These are phyloP conservation scores for Ricinus communis DNA, from an alignment of 345 rosid species.

Conservation along the genomic window DNA sequence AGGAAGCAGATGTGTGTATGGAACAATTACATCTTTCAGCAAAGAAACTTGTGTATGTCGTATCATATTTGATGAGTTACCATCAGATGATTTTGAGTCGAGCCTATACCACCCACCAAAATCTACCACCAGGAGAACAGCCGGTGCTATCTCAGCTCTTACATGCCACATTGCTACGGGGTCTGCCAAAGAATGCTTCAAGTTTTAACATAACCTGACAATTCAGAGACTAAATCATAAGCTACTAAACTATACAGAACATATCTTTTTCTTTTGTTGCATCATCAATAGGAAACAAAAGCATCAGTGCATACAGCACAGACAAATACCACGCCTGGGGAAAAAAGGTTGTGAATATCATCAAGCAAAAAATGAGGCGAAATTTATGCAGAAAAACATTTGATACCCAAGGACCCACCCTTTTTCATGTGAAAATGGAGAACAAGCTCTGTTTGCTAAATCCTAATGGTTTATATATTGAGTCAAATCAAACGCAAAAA, in stretches of 20 bases:
- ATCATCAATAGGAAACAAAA: background rate
- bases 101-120: slow-evolving; percentile 94
- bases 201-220: slow-evolving; percentile 76
- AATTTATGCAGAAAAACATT: background rate
- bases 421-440: slow-evolving; percentile 5
- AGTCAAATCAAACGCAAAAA: too few species aligned
- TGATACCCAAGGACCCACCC: too few species aligned
- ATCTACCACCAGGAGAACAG: slow-evolving; percentile 90
- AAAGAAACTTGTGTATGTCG: slow-evolving; percentile 87
- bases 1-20: slow-evolving; percentile 87
- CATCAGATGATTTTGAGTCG: slow-evolving; percentile 61
- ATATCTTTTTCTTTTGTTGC: background rate
- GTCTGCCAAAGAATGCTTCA: slow-evolving; percentile 97
- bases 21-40: slow-evolving; percentile 93
- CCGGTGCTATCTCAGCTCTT: slow-evolving; percentile 71
- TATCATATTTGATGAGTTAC: slow-evolving; percentile 55
- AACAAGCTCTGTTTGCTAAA: background rate
- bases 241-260: slow-evolving; percentile 38
- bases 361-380: background rate
- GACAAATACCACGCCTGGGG: background rate
- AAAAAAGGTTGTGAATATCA: background rate
- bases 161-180: slow-evolving; percentile 99
- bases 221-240: slow-evolving; percentile 53
- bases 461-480: too few species aligned
- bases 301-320: background rate